Percentiles rank a stretch among this genome's conserved stretches.
Conservation (phyloP, 2,329 filamentous ascomycete genomes). For the Cylindrodendrum hubeiense region DNA sequence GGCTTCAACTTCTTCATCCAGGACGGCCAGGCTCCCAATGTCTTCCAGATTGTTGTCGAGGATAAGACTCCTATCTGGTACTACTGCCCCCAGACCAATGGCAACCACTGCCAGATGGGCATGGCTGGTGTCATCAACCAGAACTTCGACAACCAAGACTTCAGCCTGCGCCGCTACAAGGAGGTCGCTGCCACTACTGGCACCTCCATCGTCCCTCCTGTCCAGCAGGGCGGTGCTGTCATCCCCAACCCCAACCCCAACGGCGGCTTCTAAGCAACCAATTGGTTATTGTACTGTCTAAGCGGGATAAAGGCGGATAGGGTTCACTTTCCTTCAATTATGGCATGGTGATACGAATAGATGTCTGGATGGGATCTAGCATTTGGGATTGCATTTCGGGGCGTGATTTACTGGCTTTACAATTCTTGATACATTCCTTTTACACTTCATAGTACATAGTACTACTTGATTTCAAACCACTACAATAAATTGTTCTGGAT, state of each 20-base stretch:
- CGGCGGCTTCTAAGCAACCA: constrained; percentile 50
- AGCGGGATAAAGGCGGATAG: constrained; percentile 6
- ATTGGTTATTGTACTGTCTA: too few species aligned
- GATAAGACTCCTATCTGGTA: constrained; percentile 57
- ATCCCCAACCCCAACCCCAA: constrained; percentile 57
- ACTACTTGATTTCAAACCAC: constrained; percentile 6
- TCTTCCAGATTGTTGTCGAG: constrained; percentile 60
- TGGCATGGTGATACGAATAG: constrained; percentile 2
- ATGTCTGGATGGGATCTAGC: neutral
- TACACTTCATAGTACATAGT: constrained; percentile 20
- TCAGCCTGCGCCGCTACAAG: constrained; percentile 54
- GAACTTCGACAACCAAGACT: constrained; percentile 53
- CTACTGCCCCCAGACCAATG: constrained; percentile 57
- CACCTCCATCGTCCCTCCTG: constrained; percentile 47
- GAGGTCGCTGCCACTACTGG: constrained; percentile 50
- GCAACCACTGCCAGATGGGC: constrained; percentile 60
- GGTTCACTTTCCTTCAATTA: constrained; percentile 5
- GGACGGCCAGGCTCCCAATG: constrained; percentile 52
- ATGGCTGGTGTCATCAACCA: constrained; percentile 66
- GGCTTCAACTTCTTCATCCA: constrained; percentile 58
- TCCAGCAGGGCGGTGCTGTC: constrained; percentile 51
- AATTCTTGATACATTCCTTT: constrained; percentile 26
- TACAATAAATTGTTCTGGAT: constrained; percentile 11
- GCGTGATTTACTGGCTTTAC: constrained; percentile 16
- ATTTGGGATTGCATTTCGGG: constrained; percentile 12